These are phyloP conservation scores for Sutorius eximius DNA, from an alignment of 1,284 basidiomycete genomes.

Conservation along the genomic window DNA sequence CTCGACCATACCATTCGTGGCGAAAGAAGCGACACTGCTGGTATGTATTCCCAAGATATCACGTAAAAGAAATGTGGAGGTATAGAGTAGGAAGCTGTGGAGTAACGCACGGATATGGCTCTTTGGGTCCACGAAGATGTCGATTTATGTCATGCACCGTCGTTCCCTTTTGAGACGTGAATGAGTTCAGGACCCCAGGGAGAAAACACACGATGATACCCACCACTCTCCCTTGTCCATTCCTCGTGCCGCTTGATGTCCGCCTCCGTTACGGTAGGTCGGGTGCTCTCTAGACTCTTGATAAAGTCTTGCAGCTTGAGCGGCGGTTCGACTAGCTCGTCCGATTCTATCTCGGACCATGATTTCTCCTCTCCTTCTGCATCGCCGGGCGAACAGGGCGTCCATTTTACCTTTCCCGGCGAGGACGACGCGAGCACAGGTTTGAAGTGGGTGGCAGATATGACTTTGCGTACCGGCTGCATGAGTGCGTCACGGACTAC, in stretches of 20 bases:
- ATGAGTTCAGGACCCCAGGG: background rate
- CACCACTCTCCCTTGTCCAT: constrained; percentile 89
- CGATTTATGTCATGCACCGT: constrained; percentile 40
- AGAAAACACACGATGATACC: constrained; percentile 18
- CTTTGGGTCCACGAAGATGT: background rate
- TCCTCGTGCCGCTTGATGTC: constrained; percentile 91
- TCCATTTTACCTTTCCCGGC: constrained; percentile 59
- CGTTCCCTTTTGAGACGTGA: constrained; percentile 35
- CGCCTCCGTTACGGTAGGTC: constrained; percentile 86
- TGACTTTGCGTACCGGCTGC: constrained; percentile 97
- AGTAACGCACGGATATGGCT: background rate
- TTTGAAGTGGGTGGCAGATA: constrained; percentile 96
- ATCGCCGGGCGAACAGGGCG: constrained; percentile 95
- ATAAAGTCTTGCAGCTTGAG: constrained; percentile 83
- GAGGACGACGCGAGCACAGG: constrained; percentile 40
- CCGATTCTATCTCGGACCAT: constrained; percentile 92
- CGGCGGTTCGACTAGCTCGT: constrained; percentile 87
- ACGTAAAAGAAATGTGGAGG: constrained; percentile 13
- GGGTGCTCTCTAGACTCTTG: constrained; percentile 77
- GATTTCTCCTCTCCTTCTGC: constrained; percentile 83
- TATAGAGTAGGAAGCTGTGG: constrained; percentile 17
- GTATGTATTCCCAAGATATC: constrained; percentile 16
- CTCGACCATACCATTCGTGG: background rate
- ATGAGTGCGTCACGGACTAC: constrained; percentile 96
- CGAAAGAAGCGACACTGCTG: background rate